phyloP scores from a whole-genome alignment of 441 rosid species.

The Gossypium davidsonii region DNA sequence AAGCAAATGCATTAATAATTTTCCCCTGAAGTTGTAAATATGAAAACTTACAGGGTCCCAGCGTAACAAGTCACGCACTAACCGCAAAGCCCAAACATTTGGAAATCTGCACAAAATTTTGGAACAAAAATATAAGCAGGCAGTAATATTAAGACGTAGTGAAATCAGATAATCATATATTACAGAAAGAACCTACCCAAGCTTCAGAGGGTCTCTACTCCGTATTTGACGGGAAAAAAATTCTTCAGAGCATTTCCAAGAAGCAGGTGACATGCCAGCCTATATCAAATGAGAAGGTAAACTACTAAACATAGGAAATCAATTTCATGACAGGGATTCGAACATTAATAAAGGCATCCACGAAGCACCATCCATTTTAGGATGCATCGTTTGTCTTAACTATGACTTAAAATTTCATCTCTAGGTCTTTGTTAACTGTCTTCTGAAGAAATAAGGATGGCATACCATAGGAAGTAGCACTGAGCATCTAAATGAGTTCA shows the following conservation, averaged over 20 bases:
- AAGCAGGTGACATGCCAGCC: slow-evolving; percentile 78
- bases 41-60: slow-evolving; percentile 80
- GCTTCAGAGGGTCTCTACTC: slow-evolving; percentile 83
- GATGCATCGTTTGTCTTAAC: background rate
- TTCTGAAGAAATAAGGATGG: background rate
- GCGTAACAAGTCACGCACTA: slow-evolving; percentile 71
- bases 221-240: slow-evolving; percentile 71
- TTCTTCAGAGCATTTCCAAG: slow-evolving; percentile 97
- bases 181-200: slow-evolving; percentile 49
- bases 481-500: background rate
- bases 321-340: slow-evolving; percentile 9
- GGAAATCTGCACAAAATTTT: slow-evolving; percentile 52
- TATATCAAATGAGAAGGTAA: slow-evolving; percentile 25
- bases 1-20: background rate
- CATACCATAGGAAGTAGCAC: background rate
- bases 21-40: slow-evolving; percentile 2
- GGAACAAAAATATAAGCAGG: slow-evolving; percentile 3
- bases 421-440: background rate
- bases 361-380: background rate
- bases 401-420: background rate
- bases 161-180: background rate
- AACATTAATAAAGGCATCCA: background rate
- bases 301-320: slow-evolving; percentile 2
- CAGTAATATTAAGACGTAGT: slow-evolving; percentile 1
- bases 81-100: slow-evolving; percentile 74